Percentiles rank a stretch among this genome's conserved stretches.
These are phyloP conservation scores for Cladosporium austrohemisphaericum DNA, from an alignment of 2,329 filamentous ascomycete genomes.

Conservation along the genomic window DNA sequence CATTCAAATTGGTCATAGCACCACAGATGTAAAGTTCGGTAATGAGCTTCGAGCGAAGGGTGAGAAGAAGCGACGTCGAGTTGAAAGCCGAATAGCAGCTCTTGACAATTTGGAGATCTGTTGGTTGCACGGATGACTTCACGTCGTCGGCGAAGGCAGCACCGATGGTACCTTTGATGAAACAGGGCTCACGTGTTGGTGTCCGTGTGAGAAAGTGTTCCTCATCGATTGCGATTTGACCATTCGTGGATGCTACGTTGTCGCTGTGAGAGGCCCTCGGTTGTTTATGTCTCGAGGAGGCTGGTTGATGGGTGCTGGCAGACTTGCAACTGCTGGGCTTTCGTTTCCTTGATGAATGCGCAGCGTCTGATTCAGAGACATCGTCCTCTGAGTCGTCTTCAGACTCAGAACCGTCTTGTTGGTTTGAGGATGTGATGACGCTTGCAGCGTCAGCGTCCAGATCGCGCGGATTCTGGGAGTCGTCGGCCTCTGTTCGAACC, in stretches of 20 bases:
- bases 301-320: no score
- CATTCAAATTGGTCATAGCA: slow-evolving; percentile 77
- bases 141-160: slow-evolving; percentile 50
- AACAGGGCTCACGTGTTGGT: slow-evolving; percentile 38
- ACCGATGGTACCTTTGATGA: slow-evolving; percentile 43
- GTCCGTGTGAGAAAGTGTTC: slow-evolving; percentile 44
- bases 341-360: slow-evolving; percentile 6
- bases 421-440: slow-evolving; percentile 7
- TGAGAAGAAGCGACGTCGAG: slow-evolving; percentile 66
- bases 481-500: slow-evolving; percentile 70
- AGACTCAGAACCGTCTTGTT: not conserved
- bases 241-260: not conserved
- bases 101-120: slow-evolving; percentile 60
- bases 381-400: slow-evolving; percentile 4
- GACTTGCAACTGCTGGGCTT: not conserved
- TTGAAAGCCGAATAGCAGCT: slow-evolving; percentile 85
- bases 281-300: not conserved
- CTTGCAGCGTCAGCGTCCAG: slow-evolving; percentile 5
- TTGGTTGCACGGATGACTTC: slow-evolving; percentile 47
- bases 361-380: slow-evolving; percentile 3
- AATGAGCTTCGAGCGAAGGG: slow-evolving; percentile 79
- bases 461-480: not conserved
- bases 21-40: slow-evolving; percentile 89
- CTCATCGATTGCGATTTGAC: slow-evolving; percentile 33
- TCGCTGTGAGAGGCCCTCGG: slow-evolving; percentile 2